Base-by-base conservation (phyloP, 768 basidiomycete species). In the Rubroboletus satanas region DNA sequence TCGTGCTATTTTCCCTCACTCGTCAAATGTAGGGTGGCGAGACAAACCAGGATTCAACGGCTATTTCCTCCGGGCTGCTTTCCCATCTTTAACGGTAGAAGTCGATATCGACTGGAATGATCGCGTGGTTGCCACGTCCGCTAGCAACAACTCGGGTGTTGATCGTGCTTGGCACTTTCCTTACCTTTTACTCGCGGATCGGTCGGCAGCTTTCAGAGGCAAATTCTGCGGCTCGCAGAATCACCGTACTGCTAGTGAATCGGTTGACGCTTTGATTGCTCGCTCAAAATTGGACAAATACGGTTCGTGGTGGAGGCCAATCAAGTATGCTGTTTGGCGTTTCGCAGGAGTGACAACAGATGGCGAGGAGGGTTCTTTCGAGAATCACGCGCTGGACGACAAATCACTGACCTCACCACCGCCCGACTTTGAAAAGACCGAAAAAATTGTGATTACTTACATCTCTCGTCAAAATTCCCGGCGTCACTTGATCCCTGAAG, bases 241-340 rank as follows among this genome's bases (percentile, higher is more conserved):
- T 5, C 87, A 90, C 61, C 77, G 91, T 17, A 90, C 82, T 0
- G 90, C 89, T 0, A 80, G 85, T 1, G 83, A 84, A 65, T 84
- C 90, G 8, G 76, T 79, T 71, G 77, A 85, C 45, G 69, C 73
- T 54, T 82, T 86, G 77, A 36, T 66, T 33, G 59, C 64, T 37
- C 62, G 70, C 6, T 72, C 71, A 38, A 79, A 76, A 7, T 26
- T 70, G 52, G 61, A 62, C 18, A 28, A 43, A 15, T 33, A 49
- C 32, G 80, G 79, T 29, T 79, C 77, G 41, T 93, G 89, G 89
- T 94, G 90, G 90, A 84, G 85, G 63, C 82, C 85, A n/a, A 65
- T 93, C 21, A 75, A 87, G 33, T 68, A 78, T 36, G 80, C 80
- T 3, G 79, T 93, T 29, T 79, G 88, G 71, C 74, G 80, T 47